Evolutionary conservation across 2,329 filamentous ascomycete genomes (phyloP).

Genomic region (Venturia effusa): DNA sequence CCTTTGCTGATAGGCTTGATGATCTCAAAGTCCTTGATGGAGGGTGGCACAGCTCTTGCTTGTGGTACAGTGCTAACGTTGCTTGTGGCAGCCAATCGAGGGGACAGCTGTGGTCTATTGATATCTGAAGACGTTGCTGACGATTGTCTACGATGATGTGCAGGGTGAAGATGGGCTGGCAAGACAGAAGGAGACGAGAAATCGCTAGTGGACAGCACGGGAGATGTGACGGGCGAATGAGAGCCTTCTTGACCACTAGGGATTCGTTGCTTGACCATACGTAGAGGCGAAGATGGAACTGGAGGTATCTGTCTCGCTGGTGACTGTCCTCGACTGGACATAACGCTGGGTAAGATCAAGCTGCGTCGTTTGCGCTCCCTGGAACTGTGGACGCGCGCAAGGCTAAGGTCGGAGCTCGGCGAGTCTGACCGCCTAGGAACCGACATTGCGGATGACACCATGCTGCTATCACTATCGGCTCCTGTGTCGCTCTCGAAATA

Average conservation of each 20-base stretch:
- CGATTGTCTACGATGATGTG: constrained; percentile 79
- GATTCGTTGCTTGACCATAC: constrained; percentile 71
- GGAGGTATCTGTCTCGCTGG: constrained; percentile 64
- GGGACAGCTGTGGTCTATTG: constrained; percentile 63
- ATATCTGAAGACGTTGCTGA: constrained; percentile 71
- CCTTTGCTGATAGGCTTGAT: constrained; percentile 99
- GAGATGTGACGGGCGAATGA: constrained; percentile 80
- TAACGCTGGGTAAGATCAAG: constrained; percentile 67
- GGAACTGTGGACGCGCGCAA: constrained; percentile 66
- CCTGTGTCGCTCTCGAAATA: constrained; percentile 73
- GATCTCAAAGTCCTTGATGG: constrained; percentile 98
- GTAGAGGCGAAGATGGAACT: constrained; percentile 61
- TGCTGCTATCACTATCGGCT: constrained; percentile 79
- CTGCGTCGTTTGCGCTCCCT: constrained; percentile 80
- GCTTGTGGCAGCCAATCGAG: constrained; percentile 64
- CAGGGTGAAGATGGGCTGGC: constrained; percentile 35
- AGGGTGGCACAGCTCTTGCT: constrained; percentile 79
- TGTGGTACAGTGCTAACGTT: constrained; percentile 68
- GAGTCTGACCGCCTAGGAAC: constrained; percentile 71
- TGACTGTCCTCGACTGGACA: constrained; percentile 78
- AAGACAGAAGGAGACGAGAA: constrained; percentile 63
- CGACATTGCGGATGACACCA: constrained; percentile 68
- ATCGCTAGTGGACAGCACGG: constrained; percentile 73
- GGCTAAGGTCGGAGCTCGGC: constrained; percentile 74
- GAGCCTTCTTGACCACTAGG: constrained; percentile 52